These are phyloP conservation scores for Chalciporus sphaerocephalus DNA, from an alignment of 768 basidiomycete genomes.

Conservation along the genomic window DNA sequence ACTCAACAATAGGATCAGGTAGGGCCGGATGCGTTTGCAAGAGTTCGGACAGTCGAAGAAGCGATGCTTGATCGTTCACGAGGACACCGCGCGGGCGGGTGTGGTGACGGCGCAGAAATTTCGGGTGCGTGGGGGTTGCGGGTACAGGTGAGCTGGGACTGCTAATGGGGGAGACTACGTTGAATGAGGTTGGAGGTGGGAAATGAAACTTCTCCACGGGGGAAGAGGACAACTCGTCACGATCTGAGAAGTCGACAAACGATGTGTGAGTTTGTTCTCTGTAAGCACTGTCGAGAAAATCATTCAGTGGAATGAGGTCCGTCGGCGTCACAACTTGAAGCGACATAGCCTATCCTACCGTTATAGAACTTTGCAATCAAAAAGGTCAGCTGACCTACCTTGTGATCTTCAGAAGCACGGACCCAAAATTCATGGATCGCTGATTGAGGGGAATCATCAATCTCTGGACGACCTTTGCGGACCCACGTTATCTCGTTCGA, in stretches of 20 bases:
- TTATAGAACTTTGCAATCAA: constrained; percentile 8
- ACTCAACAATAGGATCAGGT: constrained; percentile 28
- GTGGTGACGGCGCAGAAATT: constrained; percentile 19
- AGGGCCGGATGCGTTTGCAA: constrained; percentile 27
- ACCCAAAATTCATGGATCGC: constrained; percentile 19
- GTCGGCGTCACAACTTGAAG: constrained; percentile 18
- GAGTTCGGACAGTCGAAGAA: constrained; percentile 34
- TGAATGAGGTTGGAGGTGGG: constrained; percentile 34
- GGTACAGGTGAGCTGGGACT: background rate
- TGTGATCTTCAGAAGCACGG: constrained; percentile 16
- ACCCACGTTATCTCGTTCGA: constrained; percentile 44
- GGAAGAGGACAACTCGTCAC: constrained; percentile 6
- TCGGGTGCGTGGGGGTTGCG: background rate
- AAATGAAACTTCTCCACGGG: background rate
- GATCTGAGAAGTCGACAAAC: constrained; percentile 5
- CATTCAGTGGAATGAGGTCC: constrained; percentile 13
- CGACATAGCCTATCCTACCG: constrained; percentile 9
- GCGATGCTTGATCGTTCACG: constrained; percentile 37
- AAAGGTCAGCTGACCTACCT: constrained; percentile 7
- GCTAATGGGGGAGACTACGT: constrained; percentile 18
- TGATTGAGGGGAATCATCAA: constrained; percentile 9
- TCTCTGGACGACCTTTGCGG: constrained; percentile 2
- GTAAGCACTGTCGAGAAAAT: constrained; percentile 1
- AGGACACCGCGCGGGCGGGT: constrained; percentile 37
- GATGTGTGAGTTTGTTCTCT: constrained; percentile 5